Base-by-base conservation (phyloP, 139 green algal genomes). In the Chlorella sp. region DNA sequence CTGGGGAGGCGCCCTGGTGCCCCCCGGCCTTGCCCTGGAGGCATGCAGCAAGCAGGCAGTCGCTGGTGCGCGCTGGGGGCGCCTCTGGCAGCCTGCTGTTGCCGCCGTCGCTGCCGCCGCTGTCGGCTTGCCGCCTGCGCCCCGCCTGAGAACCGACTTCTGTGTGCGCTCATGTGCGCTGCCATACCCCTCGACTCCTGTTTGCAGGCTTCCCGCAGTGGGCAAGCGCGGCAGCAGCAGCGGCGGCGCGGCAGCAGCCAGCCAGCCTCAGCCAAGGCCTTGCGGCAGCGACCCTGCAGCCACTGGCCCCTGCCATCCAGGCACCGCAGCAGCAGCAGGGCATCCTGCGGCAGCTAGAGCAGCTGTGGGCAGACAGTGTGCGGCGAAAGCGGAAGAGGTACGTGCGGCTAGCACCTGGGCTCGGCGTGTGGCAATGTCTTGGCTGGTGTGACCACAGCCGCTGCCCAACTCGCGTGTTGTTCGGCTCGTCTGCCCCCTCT, bases 321-420 rank as follows among this genome's bases (percentile, higher is more conserved):
- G 63, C 75, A 28, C 64, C 63, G 25, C 55, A 70, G 34, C 26
- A 80, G 20, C n/a, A n/a, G 30, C 51, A 23, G 9, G 51, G 51
- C 44, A 20, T 82, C 21, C 44, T 73, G 64, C 64, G 62, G 41
- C 57, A 74, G 28, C 34, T 62, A 28, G 75, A 73, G 44, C 39
- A 18, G 75, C 32, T 60, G 21, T 60, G n/a, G 47, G 80, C 60
- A 51, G 80, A 86, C 32, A 84, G 30, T n/a, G 67, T 83, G 80
- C 36, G 32, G 55, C 41, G 71, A 16, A 84, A 75, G 64, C 83
- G 90, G 21, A 94, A 93, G 81, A 80, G 51, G 51, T 60, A 15
- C 51, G 51, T 20, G 12, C 51, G 18, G 51, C 51, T 17, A 60
- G 51, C 9, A 15, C 44, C 44, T 60, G 51, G 51, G 11, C 2